phyloP scores from a whole-genome alignment of 306 rosid genomes.

The Cucurbita pepo region DNA sequence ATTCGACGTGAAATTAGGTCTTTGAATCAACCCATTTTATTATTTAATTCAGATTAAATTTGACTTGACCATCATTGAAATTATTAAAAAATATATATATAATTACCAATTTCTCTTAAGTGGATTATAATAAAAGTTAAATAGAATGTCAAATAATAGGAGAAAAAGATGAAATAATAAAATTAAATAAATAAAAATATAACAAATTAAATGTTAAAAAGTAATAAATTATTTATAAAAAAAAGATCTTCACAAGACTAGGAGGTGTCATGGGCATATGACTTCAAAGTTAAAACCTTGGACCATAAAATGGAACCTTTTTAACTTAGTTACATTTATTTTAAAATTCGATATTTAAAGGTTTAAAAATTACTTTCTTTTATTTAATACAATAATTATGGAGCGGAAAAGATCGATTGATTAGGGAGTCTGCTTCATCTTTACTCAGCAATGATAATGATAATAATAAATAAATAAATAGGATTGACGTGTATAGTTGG shows the following conservation, averaged over 20 bases:
- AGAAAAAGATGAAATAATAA: neutral
- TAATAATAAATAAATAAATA: no score
- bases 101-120: no score
- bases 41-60: neutral
- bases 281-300: neutral
- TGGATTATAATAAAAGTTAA: neutral
- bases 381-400: no score
- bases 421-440: no score
- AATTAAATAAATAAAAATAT: neutral
- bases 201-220: neutral
- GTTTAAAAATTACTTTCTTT: no score
- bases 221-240: neutral
- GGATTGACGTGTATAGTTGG: no score
- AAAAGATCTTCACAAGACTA: neutral
- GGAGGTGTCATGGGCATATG: neutral
- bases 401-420: no score
- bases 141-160: neutral
- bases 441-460: no score
- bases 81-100: neutral
- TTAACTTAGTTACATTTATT: neutral
- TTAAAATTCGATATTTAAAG: neutral
- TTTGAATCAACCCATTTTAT: neutral
- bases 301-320: neutral
- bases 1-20: neutral
- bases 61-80: neutral